Percentiles rank a stretch among this genome's conserved stretches.
phyloP scores from a whole-genome alignment of 2,329 filamentous ascomycete genomes.

The Phialocephala sp. region DNA sequence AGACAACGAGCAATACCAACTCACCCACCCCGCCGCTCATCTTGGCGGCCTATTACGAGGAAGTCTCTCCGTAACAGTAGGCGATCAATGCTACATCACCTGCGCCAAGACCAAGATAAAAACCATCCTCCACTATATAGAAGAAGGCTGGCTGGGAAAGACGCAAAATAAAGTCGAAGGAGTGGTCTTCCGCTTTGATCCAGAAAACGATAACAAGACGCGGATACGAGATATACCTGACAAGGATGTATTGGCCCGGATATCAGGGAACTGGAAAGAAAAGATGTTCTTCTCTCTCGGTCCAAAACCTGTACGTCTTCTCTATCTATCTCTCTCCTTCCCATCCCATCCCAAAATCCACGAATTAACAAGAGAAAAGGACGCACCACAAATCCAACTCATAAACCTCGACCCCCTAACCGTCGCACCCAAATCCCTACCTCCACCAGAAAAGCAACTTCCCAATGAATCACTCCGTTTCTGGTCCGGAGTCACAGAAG shows the following conservation, averaged over 20 bases:
- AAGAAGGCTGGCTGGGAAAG: conserved; percentile 93
- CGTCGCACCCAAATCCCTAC: conserved; percentile 79
- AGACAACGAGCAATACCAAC: conserved; percentile 88
- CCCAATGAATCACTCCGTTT: conserved; percentile 88
- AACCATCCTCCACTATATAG: conserved; percentile 88
- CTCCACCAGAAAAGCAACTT: conserved; percentile 78
- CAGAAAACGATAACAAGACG: conserved; percentile 79
- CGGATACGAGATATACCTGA: conserved; percentile 87
- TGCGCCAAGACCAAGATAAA: conserved; percentile 92
- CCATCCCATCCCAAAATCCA: conserved; percentile 44
- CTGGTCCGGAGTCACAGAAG: conserved; percentile 86
- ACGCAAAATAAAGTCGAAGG: conserved; percentile 91
- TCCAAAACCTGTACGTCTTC: conserved; percentile 64
- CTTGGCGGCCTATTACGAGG: conserved; percentile 87
- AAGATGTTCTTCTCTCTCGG: conserved; percentile 67
- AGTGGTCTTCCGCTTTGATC: conserved; percentile 88
- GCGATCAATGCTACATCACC: conserved; percentile 85
- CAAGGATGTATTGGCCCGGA: conserved; percentile 78
- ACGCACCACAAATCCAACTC: conserved; percentile 69
- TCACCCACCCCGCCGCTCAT: conserved; percentile 93
- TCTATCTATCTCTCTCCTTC: neutral
- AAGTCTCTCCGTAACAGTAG: conserved; percentile 86
- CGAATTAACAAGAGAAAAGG: conserved; percentile 51
- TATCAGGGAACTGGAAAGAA: conserved; percentile 87
- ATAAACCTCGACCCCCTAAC: conserved; percentile 87